Evolutionary conservation across 148 eudicot genomes (phyloP).

Genomic region (Persicaria tinctoria): DNA sequence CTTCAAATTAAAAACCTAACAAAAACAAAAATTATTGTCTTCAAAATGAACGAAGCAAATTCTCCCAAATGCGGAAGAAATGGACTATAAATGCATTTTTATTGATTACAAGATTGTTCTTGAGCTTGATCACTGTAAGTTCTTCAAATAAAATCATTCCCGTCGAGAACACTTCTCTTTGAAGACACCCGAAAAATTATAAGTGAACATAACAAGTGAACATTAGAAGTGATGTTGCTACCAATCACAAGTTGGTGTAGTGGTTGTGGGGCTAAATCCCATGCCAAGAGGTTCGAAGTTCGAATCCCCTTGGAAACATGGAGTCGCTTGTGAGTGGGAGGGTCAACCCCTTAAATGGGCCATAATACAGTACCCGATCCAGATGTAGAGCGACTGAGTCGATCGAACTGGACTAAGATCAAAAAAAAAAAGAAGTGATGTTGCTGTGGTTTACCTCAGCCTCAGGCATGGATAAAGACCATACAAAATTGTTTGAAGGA

Average conservation of each 20-base stretch:
- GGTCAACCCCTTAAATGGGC: no score
- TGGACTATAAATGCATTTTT: background rate
- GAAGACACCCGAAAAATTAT: background rate
- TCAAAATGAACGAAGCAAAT: background rate
- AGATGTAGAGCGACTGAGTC: no score
- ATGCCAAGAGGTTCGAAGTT: no score
- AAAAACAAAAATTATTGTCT: background rate
- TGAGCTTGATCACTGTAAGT: background rate
- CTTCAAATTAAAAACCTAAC: background rate
- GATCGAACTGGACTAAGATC: no score
- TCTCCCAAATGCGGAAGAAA: conserved; percentile 1
- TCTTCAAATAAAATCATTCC: background rate
- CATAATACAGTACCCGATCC: no score
- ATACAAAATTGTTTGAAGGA: conserved; percentile 5
- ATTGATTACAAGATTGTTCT: conserved; percentile 1
- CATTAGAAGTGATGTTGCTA: background rate
- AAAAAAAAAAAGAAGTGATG: background rate
- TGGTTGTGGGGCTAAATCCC: no score
- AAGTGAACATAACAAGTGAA: no score
- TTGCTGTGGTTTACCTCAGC: background rate
- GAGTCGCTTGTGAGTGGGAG: no score
- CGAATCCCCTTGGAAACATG: no score
- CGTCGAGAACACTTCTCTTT: background rate
- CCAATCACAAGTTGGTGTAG: no score
- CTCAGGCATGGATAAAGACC: no score